Percentiles rank a stretch among this genome's conserved stretches.
Conservation (phyloP, 1,284 basidiomycete species). For the Ustilago tritici region DNA sequence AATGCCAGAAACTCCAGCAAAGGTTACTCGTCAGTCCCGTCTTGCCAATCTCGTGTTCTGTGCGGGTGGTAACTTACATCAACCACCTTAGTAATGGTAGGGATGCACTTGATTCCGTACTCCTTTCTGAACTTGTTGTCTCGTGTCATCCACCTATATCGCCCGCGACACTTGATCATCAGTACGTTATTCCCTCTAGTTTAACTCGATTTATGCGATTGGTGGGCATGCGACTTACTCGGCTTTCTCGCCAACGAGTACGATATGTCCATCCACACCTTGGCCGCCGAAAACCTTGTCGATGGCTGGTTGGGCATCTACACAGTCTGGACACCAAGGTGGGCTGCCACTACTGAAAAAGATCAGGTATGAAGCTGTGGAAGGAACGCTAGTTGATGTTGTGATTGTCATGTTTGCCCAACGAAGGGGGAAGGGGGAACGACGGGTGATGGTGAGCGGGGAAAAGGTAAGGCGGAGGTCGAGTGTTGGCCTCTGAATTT, state of each 20-base stretch:
- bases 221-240: conserved; percentile 19
- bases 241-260: conserved; percentile 48
- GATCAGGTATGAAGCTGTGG: conserved; percentile 32
- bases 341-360: conserved; percentile 56
- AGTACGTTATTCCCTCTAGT: too few relatives aligned
- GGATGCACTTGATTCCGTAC: conserved; percentile 50
- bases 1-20: background rate
- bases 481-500: conserved; percentile 18
- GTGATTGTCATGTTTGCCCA: conserved; percentile 29
- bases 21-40: background rate
- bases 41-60: background rate
- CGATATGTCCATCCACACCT: conserved; percentile 30
- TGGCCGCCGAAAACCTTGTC: conserved; percentile 41
- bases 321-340: conserved; percentile 60
- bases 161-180: background rate
- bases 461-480: background rate
- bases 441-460: background rate
- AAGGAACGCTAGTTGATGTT: conserved; percentile 17
- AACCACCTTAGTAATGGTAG: conserved; percentile 47
- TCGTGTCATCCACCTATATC: conserved; percentile 42
- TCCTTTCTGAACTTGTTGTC: conserved; percentile 44
- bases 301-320: conserved; percentile 45
- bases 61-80: conserved; percentile 25
- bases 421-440: background rate
- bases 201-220: too few relatives aligned